phyloP scores from a whole-genome alignment of 2,329 filamentous ascomycete species.

The Aspergillus tamarii region DNA sequence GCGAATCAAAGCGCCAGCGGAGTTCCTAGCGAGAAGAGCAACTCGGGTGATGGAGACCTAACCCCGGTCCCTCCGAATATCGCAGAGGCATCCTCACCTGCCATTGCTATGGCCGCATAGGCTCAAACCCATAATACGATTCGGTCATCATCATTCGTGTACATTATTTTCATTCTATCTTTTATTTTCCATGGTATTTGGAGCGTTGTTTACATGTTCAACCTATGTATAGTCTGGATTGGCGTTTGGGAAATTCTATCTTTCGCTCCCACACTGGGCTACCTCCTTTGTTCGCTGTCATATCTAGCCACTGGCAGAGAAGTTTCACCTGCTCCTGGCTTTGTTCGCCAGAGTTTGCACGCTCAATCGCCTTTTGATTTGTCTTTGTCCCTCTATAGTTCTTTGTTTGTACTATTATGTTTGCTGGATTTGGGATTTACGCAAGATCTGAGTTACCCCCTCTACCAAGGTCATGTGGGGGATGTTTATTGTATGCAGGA shows the following conservation, averaged over 20 bases:
- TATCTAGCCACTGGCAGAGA: not conserved
- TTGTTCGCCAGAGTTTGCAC: not conserved
- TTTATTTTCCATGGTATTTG: not conserved
- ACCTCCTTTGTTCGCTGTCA: not conserved
- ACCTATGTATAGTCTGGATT: constrained; percentile 9
- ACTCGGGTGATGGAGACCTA: constrained; percentile 53
- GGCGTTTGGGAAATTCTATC: constrained; percentile 12
- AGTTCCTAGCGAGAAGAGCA: constrained; percentile 63
- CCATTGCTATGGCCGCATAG: constrained; percentile 44
- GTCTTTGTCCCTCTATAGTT: constrained; percentile 7
- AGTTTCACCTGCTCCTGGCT: not conserved
- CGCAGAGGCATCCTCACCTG: constrained; percentile 57
- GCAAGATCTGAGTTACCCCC: constrained; percentile 1
- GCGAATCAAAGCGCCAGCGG: constrained; percentile 59
- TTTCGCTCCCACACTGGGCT: not conserved
- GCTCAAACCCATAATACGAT: constrained; percentile 7
- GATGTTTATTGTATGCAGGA: not conserved
- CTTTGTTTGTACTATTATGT: constrained; percentile 10
- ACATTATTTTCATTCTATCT: constrained; percentile 25
- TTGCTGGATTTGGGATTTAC: constrained; percentile 8
- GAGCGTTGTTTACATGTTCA: not conserved
- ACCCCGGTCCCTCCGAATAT: constrained; percentile 50
- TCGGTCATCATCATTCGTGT: constrained; percentile 24
- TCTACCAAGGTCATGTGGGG: not conserved
- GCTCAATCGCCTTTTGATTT: constrained; percentile 1